Evolutionary conservation across 2,329 filamentous ascomycete genomes (phyloP).

Genomic region (Dryadomyces quercivorus): DNA sequence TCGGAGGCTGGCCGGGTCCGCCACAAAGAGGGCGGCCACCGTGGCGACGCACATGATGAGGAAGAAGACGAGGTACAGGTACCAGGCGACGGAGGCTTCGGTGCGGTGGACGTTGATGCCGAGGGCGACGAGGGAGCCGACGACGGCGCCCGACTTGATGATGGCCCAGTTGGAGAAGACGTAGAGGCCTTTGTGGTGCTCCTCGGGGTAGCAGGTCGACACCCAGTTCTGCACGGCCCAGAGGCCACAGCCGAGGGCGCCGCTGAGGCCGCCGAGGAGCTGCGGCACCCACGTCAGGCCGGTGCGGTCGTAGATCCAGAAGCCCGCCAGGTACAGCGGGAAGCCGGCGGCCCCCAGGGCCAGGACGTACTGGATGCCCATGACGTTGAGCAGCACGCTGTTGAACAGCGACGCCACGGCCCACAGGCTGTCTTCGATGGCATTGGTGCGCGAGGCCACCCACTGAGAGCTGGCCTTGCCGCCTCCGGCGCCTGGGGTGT

Average conservation of each 20-base stretch:
- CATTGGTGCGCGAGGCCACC: constrained; percentile 1
- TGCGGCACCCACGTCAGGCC: constrained; percentile 1
- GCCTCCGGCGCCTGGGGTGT: background rate
- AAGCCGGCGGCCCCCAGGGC: background rate
- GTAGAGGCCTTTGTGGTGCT: background rate
- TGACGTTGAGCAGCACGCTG: background rate
- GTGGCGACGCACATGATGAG: constrained; percentile 1
- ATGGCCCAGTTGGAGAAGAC: background rate
- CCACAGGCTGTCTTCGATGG: constrained; percentile 1
- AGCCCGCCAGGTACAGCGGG: constrained; percentile 1
- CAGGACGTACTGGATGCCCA: background rate
- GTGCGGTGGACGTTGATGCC: constrained; percentile 1
- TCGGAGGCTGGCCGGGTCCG: background rate
- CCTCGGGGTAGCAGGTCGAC: constrained; percentile 1
- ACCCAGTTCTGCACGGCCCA: constrained; percentile 5
- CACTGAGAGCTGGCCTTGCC: background rate
- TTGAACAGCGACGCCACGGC: background rate
- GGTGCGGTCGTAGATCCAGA: constrained; percentile 2
- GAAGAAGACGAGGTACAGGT: constrained; percentile 2
- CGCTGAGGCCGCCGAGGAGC: background rate
- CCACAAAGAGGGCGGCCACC: background rate
- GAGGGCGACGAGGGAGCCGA: background rate
- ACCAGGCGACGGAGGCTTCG: background rate
- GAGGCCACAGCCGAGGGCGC: background rate
- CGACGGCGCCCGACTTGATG: constrained; percentile 1